phyloP scores from a whole-genome alignment of 495 filamentous ascomycete species.

The Penicillium angulare region DNA sequence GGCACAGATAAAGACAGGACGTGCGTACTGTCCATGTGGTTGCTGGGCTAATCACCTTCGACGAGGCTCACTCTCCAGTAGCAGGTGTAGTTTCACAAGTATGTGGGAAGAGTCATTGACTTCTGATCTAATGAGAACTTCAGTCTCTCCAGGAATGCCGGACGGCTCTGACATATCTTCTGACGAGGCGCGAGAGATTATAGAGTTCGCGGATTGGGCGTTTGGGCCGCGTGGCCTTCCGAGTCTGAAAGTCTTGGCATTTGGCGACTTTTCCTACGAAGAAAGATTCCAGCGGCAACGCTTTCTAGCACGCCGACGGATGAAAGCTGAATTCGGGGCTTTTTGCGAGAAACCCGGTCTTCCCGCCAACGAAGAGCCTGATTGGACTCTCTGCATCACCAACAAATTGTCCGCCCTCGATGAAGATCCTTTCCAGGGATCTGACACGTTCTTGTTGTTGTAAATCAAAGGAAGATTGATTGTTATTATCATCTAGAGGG shows the following conservation, averaged over 20 bases:
- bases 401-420: not conserved
- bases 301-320: constrained; percentile 3
- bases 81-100: no score
- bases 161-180: no score
- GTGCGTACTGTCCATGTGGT: not conserved
- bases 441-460: constrained; percentile 7
- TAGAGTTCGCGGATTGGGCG: constrained; percentile 15
- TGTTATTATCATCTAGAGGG: no score
- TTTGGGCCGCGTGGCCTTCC: constrained; percentile 14
- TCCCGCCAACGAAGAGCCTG: no score
- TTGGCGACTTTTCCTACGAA: constrained; percentile 15
- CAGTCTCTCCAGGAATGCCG: no score
- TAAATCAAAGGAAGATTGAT: no score
- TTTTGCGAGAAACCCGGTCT: no score
- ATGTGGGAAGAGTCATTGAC: not conserved
- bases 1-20: not conserved
- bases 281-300: constrained; percentile 8
- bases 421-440: not conserved
- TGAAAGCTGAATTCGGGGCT: not conserved
- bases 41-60: not conserved
- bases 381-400: not conserved
- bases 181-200: constrained; percentile 2
- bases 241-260: constrained; percentile 6
- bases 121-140: not conserved
- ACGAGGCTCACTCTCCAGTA: not conserved